A percentile compares a stretch with the other conserved stretches of the same genome.
Conservation (phyloP, 305 asterid species). For the Solanum aculeatissimum region DNA sequence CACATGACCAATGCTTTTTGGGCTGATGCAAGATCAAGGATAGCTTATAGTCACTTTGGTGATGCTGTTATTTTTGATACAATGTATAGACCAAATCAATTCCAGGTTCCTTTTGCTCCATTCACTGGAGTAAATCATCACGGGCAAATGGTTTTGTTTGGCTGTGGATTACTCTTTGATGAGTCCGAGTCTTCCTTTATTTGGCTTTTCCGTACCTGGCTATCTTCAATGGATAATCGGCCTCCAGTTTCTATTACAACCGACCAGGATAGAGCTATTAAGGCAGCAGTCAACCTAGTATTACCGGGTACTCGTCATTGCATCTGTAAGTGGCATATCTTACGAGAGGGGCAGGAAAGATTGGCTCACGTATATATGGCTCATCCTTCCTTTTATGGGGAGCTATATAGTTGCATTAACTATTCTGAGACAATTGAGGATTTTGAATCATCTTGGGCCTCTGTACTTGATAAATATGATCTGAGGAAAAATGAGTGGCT, state of each 20-base stretch:
- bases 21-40: constrained; percentile 83
- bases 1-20: constrained; percentile 66
- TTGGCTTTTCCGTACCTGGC: constrained; percentile 72
- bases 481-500: constrained; percentile 66
- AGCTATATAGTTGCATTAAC: constrained; percentile 67
- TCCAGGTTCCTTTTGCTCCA: constrained; percentile 76
- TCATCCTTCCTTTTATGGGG: constrained; percentile 60
- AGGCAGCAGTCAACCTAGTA: constrained; percentile 58
- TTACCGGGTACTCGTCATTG: constrained; percentile 75
- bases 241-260: constrained; percentile 72
- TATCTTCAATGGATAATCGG: constrained; percentile 58
- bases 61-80: constrained; percentile 75
- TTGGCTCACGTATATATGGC: constrained; percentile 53
- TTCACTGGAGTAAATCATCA: constrained; percentile 83
- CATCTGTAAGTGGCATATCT: constrained; percentile 76
- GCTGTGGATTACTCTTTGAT: constrained; percentile 72
- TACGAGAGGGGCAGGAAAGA: constrained; percentile 91
- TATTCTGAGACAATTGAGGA: constrained; percentile 67
- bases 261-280: constrained; percentile 78
- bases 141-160: constrained; percentile 66
- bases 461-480: constrained; percentile 50
- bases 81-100: constrained; percentile 75
- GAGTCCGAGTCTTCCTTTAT: constrained; percentile 73
- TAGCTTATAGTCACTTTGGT: constrained; percentile 63
- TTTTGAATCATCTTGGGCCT: constrained; percentile 68